These are phyloP conservation scores for Fonsecaea multimorphosa DNA, from an alignment of 2,329 filamentous ascomycete genomes.

Conservation along the genomic window DNA sequence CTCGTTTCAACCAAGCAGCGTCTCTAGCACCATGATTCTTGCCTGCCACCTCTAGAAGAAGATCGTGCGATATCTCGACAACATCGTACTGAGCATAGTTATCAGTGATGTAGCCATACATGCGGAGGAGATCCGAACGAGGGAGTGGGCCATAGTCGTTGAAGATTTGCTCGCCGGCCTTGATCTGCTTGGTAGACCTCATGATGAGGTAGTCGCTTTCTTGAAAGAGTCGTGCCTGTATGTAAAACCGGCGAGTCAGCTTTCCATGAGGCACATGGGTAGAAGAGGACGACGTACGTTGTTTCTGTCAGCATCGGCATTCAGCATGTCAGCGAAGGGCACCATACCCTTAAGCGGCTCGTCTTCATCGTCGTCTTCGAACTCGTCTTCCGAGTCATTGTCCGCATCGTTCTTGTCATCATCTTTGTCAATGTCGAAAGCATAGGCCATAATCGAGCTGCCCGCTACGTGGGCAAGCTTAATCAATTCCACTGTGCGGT, in stretches of 20 bases:
- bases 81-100: slow-evolving; percentile 82
- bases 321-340: slow-evolving; percentile 86
- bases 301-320: slow-evolving; percentile 81
- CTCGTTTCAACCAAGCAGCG: slow-evolving; percentile 43
- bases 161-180: slow-evolving; percentile 75
- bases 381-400: slow-evolving; percentile 27
- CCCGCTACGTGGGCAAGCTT: slow-evolving; percentile 77
- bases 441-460: slow-evolving; percentile 89
- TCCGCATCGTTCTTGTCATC: slow-evolving; percentile 35
- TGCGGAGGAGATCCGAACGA: slow-evolving; percentile 78
- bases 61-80: slow-evolving; percentile 72
- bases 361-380: slow-evolving; percentile 46
- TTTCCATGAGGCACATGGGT: neutral
- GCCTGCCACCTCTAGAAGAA: slow-evolving; percentile 57
- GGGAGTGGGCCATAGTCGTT: slow-evolving; percentile 90
- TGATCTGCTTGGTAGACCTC: slow-evolving; percentile 71
- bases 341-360: slow-evolving; percentile 70
- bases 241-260: slow-evolving; percentile 5
- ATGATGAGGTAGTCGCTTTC: slow-evolving; percentile 69
- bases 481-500: slow-evolving; percentile 52
- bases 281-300: slow-evolving; percentile 61
- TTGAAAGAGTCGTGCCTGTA: slow-evolving; percentile 63
- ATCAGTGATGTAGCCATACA: slow-evolving; percentile 85
- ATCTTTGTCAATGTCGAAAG: slow-evolving; percentile 72
- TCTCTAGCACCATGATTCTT: slow-evolving; percentile 42